Conservation (phyloP, 2,329 filamentous ascomycete genomes). For the Dactylonectria estremocensis region DNA sequence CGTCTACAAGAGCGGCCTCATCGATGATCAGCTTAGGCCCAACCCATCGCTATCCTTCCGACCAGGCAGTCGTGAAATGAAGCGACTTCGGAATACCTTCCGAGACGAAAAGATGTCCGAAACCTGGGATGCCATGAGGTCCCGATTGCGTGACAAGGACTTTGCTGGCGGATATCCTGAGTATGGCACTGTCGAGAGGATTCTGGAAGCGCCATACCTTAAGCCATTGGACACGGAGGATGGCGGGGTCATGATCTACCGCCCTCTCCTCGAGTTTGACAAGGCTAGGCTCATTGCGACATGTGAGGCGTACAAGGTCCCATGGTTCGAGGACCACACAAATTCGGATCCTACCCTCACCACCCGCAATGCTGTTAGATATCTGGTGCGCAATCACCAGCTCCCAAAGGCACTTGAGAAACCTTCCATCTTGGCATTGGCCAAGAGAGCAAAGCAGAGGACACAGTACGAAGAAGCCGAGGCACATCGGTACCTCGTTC, state of each 20-base stretch:
- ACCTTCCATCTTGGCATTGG: constrained; percentile 73
- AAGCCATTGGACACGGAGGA: constrained; percentile 66
- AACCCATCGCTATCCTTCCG: constrained; percentile 58
- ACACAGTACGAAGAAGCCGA: constrained; percentile 63
- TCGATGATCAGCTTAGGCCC: constrained; percentile 60
- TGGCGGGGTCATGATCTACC: constrained; percentile 76
- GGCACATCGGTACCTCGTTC: constrained; percentile 69
- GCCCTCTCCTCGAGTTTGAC: constrained; percentile 78
- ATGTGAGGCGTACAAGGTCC: constrained; percentile 76
- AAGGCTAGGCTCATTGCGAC: constrained; percentile 84
- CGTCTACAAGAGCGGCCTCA: constrained; percentile 75
- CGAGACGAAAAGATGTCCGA: constrained; percentile 48
- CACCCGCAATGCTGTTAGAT: constrained; percentile 83
- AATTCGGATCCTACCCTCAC: constrained; percentile 86
- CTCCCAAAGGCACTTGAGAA: constrained; percentile 81
- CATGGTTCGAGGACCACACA: constrained; percentile 89
- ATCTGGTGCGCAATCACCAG: constrained; percentile 70
- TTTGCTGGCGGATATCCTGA: constrained; percentile 49
- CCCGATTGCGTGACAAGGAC: constrained; percentile 38
- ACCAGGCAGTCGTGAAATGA: constrained; percentile 51
- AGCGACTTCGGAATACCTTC: constrained; percentile 48
- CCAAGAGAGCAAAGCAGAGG: constrained; percentile 65
- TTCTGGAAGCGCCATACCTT: constrained; percentile 51
- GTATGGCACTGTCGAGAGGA: constrained; percentile 34
- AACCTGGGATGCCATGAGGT: constrained; percentile 26